Base-by-base conservation (phyloP, 1,139 yeast species). In the Geotrichum restrictum region DNA sequence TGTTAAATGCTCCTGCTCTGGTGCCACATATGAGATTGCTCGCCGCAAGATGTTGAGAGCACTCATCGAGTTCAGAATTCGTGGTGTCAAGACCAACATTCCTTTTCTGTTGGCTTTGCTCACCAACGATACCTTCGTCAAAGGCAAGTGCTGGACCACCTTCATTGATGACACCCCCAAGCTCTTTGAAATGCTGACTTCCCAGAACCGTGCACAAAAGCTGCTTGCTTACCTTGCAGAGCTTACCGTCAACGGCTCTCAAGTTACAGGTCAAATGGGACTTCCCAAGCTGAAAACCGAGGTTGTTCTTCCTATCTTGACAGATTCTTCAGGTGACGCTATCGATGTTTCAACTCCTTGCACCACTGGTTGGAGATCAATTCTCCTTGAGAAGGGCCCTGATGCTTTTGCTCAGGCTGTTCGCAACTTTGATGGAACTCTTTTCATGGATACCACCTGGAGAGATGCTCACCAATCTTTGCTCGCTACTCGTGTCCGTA, bases 401-500 rank as follows among this genome's bases (percentile, higher is more conserved):
- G 94, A 79, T 51, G 86, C 75, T 22, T 93, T 93, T 69, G 96
- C 97, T 60, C 78, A 83, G 72, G 84, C 88, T 65, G 95, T 94
- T 57, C 83, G 98, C 70, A 70, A 74, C 29, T 84, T 83, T 72
- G 76, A 88, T 53, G 98, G 98, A 64, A 84, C 95, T 60, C 77
- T 93, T 69, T 74, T 93, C 63, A 94, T 94, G 86, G 99, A 93
- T 70, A 93, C 99, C 52, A 93, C 99, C 14, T 93, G 99, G 99
- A 88, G 99, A 82, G 99, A 93, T 73, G 98, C 98, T 38, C 98
- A 94, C 73, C 99, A 93, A 77, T 89, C 98, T n/a, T 75, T 93
- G 62, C 78, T 93, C 64, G 99, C 99, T 7, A 94, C 98, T 42
- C 85, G 98, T 73, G 95, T 93, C 38, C 84, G 99, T 74, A 94